These are phyloP conservation scores for Hyparrhenia diplandra DNA, from an alignment of 176 grass and related monocot species.

Conservation along the genomic window DNA sequence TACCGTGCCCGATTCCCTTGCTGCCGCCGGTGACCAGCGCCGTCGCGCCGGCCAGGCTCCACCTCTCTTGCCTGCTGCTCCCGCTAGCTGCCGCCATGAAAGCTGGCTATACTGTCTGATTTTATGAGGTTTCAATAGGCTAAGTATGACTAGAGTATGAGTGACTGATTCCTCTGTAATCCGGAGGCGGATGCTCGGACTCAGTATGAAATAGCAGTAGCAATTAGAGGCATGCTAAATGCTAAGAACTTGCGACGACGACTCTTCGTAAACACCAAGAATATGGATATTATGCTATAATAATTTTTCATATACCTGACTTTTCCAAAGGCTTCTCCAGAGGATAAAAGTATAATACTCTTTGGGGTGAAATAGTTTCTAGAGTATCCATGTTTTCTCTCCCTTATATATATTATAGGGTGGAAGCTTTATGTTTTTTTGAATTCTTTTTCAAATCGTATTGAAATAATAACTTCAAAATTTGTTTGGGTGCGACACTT, in stretches of 20 bases:
- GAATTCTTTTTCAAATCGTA: too few relatives aligned
- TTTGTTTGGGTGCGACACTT: too few relatives aligned
- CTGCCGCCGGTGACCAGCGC: slow-evolving; percentile 35
- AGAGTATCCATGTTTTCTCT: too few relatives aligned
- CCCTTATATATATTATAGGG: too few relatives aligned
- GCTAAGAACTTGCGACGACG: background rate
- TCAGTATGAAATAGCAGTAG: background rate
- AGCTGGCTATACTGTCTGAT: too few relatives aligned
- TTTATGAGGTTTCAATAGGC: background rate
- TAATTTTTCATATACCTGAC: too few relatives aligned
- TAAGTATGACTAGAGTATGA: background rate
- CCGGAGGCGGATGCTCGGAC: background rate
- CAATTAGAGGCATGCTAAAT: background rate
- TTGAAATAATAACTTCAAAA: too few relatives aligned
- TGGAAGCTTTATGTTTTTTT: too few relatives aligned
- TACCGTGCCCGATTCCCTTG: slow-evolving; percentile 19
- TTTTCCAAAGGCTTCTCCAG: too few relatives aligned
- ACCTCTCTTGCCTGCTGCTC: background rate
- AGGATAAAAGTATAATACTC: too few relatives aligned
- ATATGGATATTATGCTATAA: too few relatives aligned
- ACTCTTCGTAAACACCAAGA: background rate
- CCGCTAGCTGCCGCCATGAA: background rate
- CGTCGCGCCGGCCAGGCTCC: slow-evolving; percentile 8
- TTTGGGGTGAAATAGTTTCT: too few relatives aligned
- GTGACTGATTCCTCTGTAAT: background rate